Conservation (phyloP, 768 basidiomycete species). For the Suillus decipiens region DNA sequence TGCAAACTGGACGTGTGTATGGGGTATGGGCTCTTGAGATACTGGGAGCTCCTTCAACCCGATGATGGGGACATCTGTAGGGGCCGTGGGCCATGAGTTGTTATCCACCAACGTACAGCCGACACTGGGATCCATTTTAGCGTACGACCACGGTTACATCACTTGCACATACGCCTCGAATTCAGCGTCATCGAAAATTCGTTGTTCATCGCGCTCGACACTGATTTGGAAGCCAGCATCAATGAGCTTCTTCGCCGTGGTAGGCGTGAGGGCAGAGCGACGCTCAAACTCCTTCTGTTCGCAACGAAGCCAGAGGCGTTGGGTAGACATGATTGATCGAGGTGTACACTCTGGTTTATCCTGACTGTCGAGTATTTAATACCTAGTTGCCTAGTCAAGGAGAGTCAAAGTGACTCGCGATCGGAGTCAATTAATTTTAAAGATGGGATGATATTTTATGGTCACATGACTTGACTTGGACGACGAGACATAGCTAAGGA, state of each 20-base stretch:
- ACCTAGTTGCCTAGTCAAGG: not conserved
- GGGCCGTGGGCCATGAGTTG: slow-evolving; percentile 87
- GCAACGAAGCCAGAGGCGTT: slow-evolving; percentile 88
- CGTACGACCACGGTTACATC: slow-evolving; percentile 10
- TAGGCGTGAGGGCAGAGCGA: slow-evolving; percentile 90
- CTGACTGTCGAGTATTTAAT: not conserved
- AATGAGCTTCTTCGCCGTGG: slow-evolving; percentile 84
- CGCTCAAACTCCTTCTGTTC: slow-evolving; percentile 96
- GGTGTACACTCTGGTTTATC: not conserved
- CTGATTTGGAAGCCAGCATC: slow-evolving; percentile 87
- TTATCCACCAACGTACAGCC: slow-evolving; percentile 88
- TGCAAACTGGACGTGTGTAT: slow-evolving; percentile 97
- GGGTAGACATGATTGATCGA: slow-evolving; percentile 45
- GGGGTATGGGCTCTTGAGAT: slow-evolving; percentile 79
- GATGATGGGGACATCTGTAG: slow-evolving; percentile 74
- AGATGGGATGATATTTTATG: not conserved
- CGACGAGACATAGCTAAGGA: not conserved
- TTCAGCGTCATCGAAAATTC: slow-evolving; percentile 93
- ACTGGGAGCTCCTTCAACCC: slow-evolving; percentile 95
- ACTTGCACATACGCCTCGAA: slow-evolving; percentile 77
- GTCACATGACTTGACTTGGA: not conserved
- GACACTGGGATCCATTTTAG: slow-evolving; percentile 70
- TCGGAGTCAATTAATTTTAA: slow-evolving; percentile 1
- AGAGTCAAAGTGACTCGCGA: not conserved
- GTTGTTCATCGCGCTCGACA: slow-evolving; percentile 91